Evolutionary conservation across 768 basidiomycete genomes (phyloP).

Genomic region (Sarcodon aspratus): DNA sequence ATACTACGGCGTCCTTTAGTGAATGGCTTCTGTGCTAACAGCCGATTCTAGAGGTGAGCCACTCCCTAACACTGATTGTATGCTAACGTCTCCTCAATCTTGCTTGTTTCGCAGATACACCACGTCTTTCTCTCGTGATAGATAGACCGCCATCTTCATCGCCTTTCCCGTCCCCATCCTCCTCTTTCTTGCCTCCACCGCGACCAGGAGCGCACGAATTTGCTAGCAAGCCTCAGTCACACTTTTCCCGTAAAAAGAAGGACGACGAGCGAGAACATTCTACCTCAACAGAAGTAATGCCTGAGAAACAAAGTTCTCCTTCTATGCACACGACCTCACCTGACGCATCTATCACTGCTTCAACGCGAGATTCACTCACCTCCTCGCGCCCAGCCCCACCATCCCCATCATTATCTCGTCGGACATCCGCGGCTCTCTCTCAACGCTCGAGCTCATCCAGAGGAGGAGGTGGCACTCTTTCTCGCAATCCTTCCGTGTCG

Average conservation of each 20-base stretch:
- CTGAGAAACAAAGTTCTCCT: neutral
- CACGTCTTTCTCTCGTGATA: conserved; percentile 19
- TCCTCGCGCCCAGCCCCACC: conserved; percentile 51
- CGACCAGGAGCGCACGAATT: conserved; percentile 59
- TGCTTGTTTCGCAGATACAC: conserved; percentile 8
- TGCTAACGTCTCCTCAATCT: too few relatives aligned
- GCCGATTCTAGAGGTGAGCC: too few relatives aligned
- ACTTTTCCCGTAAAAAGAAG: conserved; percentile 9
- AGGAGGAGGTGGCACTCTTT: neutral
- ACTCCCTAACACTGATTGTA: too few relatives aligned
- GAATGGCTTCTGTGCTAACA: too few relatives aligned
- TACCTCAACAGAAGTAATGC: neutral
- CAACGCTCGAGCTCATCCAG: conserved; percentile 19
- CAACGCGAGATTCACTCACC: conserved; percentile 21
- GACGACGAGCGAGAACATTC: neutral
- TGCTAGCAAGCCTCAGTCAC: conserved; percentile 32
- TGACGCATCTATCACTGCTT: conserved; percentile 8
- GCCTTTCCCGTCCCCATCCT: conserved; percentile 54
- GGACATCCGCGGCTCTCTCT: conserved; percentile 23
- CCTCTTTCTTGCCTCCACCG: conserved; percentile 59
- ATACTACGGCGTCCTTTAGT: neutral
- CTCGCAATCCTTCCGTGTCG: neutral
- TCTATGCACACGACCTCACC: conserved; percentile 4
- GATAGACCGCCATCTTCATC: conserved; percentile 30
- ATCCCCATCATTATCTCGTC: conserved; percentile 42